phyloP scores from a whole-genome alignment of 1,284 basidiomycete genomes.

The Melampsora larici-populina region DNA sequence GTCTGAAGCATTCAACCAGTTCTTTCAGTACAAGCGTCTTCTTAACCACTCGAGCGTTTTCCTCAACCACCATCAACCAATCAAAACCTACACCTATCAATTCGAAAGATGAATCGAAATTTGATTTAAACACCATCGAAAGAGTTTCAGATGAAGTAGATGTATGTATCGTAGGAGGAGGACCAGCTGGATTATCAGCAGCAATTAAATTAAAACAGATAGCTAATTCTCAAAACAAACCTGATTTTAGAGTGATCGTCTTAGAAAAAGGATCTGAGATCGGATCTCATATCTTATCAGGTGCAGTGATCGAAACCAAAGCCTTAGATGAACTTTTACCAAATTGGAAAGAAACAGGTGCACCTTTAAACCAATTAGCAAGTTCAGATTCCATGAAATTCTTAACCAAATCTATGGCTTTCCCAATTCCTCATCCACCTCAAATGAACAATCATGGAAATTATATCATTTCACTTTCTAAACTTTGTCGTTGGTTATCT shows the following conservation, averaged over 20 bases:
- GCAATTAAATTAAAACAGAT: slow-evolving; percentile 94
- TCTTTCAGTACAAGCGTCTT: too few relatives aligned
- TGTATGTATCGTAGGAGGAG: slow-evolving; percentile 93
- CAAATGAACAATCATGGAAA: slow-evolving; percentile 96
- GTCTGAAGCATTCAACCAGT: too few relatives aligned
- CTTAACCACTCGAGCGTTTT: too few relatives aligned
- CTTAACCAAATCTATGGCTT: slow-evolving; percentile 67
- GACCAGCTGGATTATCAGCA: slow-evolving; percentile 91
- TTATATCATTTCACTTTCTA: slow-evolving; percentile 86
- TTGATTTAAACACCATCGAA: slow-evolving; percentile 52
- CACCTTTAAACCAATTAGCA: slow-evolving; percentile 71
- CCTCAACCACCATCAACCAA: too few relatives aligned
- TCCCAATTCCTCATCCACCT: slow-evolving; percentile 91
- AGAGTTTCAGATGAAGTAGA: slow-evolving; percentile 68
- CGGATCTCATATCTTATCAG: slow-evolving; percentile 90
- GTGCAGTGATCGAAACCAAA: slow-evolving; percentile 88
- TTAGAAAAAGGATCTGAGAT: slow-evolving; percentile 93
- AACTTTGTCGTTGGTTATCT: slow-evolving; percentile 84
- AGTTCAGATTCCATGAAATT: slow-evolving; percentile 80
- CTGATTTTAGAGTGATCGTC: slow-evolving; percentile 84
- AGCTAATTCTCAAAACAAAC: slow-evolving; percentile 66
- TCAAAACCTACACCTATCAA: too few relatives aligned
- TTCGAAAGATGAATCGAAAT: slow-evolving; percentile 47
- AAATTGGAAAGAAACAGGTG: slow-evolving; percentile 66
- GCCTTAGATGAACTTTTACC: slow-evolving; percentile 89